Conservation (phyloP, 192 early-diverging fungal genomes). For the Entomortierella parvispora region DNA sequence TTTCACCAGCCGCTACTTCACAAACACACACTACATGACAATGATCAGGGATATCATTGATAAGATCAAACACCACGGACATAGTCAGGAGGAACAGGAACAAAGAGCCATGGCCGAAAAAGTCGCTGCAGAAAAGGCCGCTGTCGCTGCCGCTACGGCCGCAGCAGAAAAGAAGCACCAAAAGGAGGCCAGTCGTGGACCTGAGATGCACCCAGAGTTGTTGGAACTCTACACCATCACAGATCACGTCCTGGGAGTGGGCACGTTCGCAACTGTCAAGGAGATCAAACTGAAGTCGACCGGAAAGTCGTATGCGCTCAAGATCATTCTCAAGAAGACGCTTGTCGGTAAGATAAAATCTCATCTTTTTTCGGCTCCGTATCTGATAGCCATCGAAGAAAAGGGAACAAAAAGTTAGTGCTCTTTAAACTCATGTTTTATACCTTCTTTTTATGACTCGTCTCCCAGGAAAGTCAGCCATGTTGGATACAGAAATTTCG, state of each 20-base stretch:
- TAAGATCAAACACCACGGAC: constrained; percentile 45
- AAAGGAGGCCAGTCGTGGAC: constrained; percentile 15
- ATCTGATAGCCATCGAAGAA: too few species aligned
- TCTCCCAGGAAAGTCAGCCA: constrained; percentile 56
- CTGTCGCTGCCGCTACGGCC: constrained; percentile 23
- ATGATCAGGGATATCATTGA: constrained; percentile 33
- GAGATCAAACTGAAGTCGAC: constrained; percentile 64
- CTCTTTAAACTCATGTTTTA: background rate
- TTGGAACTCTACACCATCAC: constrained; percentile 52
- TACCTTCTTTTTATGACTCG: background rate
- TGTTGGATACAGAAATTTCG: constrained; percentile 73
- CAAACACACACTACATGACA: background rate
- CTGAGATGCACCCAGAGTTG: constrained; percentile 43
- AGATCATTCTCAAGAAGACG: constrained; percentile 75
- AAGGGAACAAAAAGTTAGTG: too few species aligned
- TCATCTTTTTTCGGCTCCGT: background rate
- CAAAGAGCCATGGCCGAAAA: constrained; percentile 20
- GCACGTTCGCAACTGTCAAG: constrained; percentile 70
- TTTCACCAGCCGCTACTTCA: too few species aligned
- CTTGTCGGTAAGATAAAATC: constrained; percentile 19
- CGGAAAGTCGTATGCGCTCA: constrained; percentile 68
- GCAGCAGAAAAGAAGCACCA: constrained; percentile 23
- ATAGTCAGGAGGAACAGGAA: constrained; percentile 17
- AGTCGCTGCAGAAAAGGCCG: background rate
- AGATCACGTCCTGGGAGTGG: constrained; percentile 54